Evolutionary conservation across 345 rosid genomes (phyloP).

Genomic region (Linum lewisii): DNA sequence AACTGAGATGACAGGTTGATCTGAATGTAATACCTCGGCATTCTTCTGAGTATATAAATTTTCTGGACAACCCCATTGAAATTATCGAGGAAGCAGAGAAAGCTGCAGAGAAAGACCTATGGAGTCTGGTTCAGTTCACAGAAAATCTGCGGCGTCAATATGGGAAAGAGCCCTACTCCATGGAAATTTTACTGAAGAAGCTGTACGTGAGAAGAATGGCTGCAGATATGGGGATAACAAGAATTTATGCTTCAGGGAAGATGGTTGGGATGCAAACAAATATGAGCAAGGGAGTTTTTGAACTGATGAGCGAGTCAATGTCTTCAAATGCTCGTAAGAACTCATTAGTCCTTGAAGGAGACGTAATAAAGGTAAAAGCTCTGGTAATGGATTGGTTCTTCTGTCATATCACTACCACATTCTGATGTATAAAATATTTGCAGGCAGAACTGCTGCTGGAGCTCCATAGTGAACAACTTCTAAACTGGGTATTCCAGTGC

Average conservation of each 20-base stretch:
- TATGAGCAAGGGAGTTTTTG: conserved; percentile 71
- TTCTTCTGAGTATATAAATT: conserved; percentile 83
- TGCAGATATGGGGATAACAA: conserved; percentile 79
- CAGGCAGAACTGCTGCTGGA: conserved; percentile 96
- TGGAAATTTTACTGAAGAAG: conserved; percentile 86
- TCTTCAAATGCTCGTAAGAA: conserved; percentile 53
- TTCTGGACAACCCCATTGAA: conserved; percentile 80
- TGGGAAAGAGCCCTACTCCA: conserved; percentile 86
- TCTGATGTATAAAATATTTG: conserved; percentile 1
- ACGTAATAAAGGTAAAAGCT: conserved; percentile 63
- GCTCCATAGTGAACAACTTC: conserved; percentile 79
- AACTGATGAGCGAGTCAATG: conserved; percentile 72
- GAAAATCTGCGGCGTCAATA: conserved; percentile 75
- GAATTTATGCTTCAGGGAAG: conserved; percentile 74
- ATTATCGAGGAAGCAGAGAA: conserved; percentile 66
- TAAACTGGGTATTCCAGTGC: conserved; percentile 90
- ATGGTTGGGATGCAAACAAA: conserved; percentile 80
- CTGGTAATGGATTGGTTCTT: conserved; percentile 3
- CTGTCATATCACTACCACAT: neutral
- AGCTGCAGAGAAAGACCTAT: conserved; percentile 73
- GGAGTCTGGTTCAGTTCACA: conserved; percentile 82
- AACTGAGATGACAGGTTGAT: conserved; percentile 49
- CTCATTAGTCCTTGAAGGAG: conserved; percentile 52
- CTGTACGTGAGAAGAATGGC: conserved; percentile 92
- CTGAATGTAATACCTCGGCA: conserved; percentile 64